Percentiles rank a stretch among this genome's conserved stretches.
Conservation (phyloP, 805 yeast genomes). For the Pichia nanzhaoensis region DNA sequence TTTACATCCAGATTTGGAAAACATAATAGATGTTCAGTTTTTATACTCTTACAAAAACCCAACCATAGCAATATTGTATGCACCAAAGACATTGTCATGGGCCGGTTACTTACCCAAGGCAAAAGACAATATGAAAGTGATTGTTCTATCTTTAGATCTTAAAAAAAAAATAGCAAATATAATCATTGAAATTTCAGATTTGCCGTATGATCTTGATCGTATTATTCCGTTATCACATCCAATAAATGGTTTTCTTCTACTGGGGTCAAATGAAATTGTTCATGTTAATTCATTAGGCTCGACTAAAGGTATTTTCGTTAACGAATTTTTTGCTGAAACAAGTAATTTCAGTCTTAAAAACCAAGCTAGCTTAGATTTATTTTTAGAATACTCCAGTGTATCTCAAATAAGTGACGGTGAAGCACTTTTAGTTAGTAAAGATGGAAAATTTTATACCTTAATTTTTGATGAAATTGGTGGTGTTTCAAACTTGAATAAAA, state of each 20-base stretch:
- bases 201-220: slow-evolving; percentile 70
- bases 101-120: slow-evolving; percentile 59
- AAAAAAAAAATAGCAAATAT: slow-evolving; percentile 52
- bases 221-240: slow-evolving; percentile 61
- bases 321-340: slow-evolving; percentile 40
- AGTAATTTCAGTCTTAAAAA: slow-evolving; percentile 39
- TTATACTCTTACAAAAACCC: slow-evolving; percentile 74
- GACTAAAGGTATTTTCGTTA: slow-evolving; percentile 54
- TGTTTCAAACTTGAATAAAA: slow-evolving; percentile 27
- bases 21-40: slow-evolving; percentile 67
- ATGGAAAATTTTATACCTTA: slow-evolving; percentile 37
- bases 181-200: slow-evolving; percentile 52
- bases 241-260: slow-evolving; percentile 56
- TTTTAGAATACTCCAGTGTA: slow-evolving; percentile 47
- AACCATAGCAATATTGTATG: slow-evolving; percentile 39
- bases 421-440: slow-evolving; percentile 34
- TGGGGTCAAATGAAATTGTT: slow-evolving; percentile 72
- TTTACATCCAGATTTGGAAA: slow-evolving; percentile 49
- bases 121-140: slow-evolving; percentile 56
- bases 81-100: slow-evolving; percentile 49
- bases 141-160: slow-evolving; percentile 64
- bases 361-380: slow-evolving; percentile 43
- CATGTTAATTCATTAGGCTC: slow-evolving; percentile 79
- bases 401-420: slow-evolving; percentile 29
- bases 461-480: slow-evolving; percentile 32